Evolutionary conservation across 75 land plant species (phyloP), one percentile per base, ranked within the genome.

Genomic region (Pinus tabuliformis): DNA sequence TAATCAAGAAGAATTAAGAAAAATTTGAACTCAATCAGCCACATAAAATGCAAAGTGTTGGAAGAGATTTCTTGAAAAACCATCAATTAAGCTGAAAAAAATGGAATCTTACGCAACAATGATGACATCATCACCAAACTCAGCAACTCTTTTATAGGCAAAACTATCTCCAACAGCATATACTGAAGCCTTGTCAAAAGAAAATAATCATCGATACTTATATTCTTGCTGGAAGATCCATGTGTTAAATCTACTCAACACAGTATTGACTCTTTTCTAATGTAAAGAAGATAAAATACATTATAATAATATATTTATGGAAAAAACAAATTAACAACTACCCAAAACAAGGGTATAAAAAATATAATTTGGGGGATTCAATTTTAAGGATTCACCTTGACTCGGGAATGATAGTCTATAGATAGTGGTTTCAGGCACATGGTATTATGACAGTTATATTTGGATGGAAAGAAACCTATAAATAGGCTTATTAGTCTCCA

Each of bases 121-220:
- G 3, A 93, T 96, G 18, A 93, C 92, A 87, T 93, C 99, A 72
- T 96, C 99, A n/a, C 85, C 79, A 86, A 81, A 94, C 45, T 76
- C 81, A 64, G 83, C 33, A 22, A 77, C 79, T 81, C 96, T 83
- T 7, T 88, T 83, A 76, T 95, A 95, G 6, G 98, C 82, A 61
- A 93, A 92, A 76, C 89, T 87, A 80, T 95, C 98, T 54, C 93
- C 93, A 70, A 96, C 96, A 11, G 81, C 30, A 81, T 93, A 93
- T 30, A 64, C 61, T 4, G 93, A 93, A 36, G 94, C 89, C 98
- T 95, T 81, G 14, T 15, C 8, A 66, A 72, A 63, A 42, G 58
- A 72, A 68, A 75, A 60, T 60, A 75, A 16, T 42, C 6, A 5
- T 42, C 7, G 0, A 5, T 42, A 0, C 5, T 42, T 5, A 42